These are phyloP conservation scores for Wickerhamiella galacta DNA, from an alignment of 805 yeast genomes.

Conservation along the genomic window DNA sequence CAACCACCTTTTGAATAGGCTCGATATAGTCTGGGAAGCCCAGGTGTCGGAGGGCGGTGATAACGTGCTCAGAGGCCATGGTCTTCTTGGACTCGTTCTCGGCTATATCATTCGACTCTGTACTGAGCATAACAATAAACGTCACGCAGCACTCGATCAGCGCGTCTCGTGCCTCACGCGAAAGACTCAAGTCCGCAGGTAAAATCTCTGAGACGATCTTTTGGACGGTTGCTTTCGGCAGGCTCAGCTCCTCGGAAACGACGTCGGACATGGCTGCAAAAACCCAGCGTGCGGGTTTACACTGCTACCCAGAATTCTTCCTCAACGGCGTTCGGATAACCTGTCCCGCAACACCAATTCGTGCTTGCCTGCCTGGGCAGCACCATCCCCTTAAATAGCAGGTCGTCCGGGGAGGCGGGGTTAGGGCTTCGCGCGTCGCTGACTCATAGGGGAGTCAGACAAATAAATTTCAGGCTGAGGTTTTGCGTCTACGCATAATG, in stretches of 20 bases:
- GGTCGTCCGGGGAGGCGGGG: too few relatives aligned
- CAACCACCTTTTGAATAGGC: slow-evolving; percentile 59
- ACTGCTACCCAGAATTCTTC: too few relatives aligned
- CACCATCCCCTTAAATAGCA: too few relatives aligned
- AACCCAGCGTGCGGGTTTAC: too few relatives aligned
- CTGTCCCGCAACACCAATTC: too few relatives aligned
- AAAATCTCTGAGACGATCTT: slow-evolving; percentile 81
- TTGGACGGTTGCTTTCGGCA: slow-evolving; percentile 70
- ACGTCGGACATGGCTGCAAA: slow-evolving; percentile 13
- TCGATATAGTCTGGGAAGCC: slow-evolving; percentile 79
- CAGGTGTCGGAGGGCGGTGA: slow-evolving; percentile 70
- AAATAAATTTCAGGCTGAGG: background rate
- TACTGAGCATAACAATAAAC: slow-evolving; percentile 84
- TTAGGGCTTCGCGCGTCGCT: too few relatives aligned
- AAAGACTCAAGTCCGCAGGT: slow-evolving; percentile 73
- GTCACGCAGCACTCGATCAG: slow-evolving; percentile 92
- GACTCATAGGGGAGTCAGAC: too few relatives aligned
- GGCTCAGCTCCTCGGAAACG: slow-evolving; percentile 21
- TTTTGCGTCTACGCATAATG: slow-evolving; percentile 7
- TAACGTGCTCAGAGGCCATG: slow-evolving; percentile 89
- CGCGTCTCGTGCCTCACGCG: slow-evolving; percentile 89
- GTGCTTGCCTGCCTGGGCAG: too few relatives aligned
- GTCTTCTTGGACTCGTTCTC: slow-evolving; percentile 93
- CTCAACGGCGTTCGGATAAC: too few relatives aligned
- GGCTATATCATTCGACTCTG: slow-evolving; percentile 89